Evolutionary conservation across 257 asterid genomes (phyloP).

Genomic region (Nicotiana noctiflora): DNA sequence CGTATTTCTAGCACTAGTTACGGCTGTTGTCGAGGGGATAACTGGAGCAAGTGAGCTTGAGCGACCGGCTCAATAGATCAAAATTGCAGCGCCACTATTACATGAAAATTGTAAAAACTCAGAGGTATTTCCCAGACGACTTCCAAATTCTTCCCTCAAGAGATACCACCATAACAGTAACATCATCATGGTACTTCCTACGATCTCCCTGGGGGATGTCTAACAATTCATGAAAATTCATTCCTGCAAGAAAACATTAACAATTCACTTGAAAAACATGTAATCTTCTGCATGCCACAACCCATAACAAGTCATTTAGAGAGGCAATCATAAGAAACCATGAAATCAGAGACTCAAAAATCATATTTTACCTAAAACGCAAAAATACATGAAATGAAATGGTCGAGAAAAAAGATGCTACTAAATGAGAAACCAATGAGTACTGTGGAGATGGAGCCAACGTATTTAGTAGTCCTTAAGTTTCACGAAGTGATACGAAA

Average conservation of each 20-base stretch:
- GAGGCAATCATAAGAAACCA: too few relatives aligned
- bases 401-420: too few relatives aligned
- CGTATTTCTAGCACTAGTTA: conserved; percentile 1
- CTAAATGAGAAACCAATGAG: too few relatives aligned
- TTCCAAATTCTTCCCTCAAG: conserved; percentile 25
- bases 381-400: too few relatives aligned
- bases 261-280: too few relatives aligned
- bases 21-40: not conserved
- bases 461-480: too few relatives aligned
- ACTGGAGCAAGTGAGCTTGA: not conserved
- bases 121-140: conserved; percentile 16
- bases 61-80: not conserved
- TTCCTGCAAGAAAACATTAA: conserved; percentile 8
- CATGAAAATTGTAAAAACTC: not conserved
- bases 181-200: conserved; percentile 22
- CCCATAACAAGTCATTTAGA: too few relatives aligned
- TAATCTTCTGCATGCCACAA: too few relatives aligned
- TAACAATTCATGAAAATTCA: conserved; percentile 20
- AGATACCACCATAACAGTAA: conserved; percentile 22
- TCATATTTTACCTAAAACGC: too few relatives aligned
- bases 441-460: too few relatives aligned
- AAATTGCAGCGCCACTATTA: not conserved
- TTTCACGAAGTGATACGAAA: too few relatives aligned
- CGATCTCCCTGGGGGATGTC: not conserved
- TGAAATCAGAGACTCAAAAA: too few relatives aligned